A percentile compares a stretch with the other conserved stretches of the same genome.
Conservation (phyloP, 768 basidiomycete species). For the Neoboletus subvelutipes region DNA sequence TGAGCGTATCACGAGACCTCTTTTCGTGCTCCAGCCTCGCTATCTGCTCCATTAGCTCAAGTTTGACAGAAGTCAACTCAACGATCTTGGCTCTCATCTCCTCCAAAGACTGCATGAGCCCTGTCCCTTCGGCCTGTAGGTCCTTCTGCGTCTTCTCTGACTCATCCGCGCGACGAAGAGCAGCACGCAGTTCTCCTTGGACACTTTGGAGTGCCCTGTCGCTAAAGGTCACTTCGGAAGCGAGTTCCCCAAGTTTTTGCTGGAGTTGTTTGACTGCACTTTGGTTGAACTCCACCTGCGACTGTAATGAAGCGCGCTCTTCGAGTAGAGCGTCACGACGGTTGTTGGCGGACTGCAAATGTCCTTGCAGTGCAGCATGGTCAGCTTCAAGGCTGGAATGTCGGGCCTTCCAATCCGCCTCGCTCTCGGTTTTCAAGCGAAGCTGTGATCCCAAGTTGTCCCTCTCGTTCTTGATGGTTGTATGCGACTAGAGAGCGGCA, state of each 20-base stretch:
- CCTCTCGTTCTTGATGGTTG: constrained; percentile 57
- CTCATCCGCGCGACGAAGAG: constrained; percentile 68
- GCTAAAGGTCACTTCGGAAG: constrained; percentile 51
- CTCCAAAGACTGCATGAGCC: constrained; percentile 75
- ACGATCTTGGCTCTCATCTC: constrained; percentile 87
- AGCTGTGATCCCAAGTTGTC: constrained; percentile 54
- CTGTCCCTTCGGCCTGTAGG: constrained; percentile 76
- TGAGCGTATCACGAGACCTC: constrained; percentile 53
- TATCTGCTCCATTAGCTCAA: constrained; percentile 66
- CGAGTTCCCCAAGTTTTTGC: constrained; percentile 55
- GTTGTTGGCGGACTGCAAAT: constrained; percentile 43
- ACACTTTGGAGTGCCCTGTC: constrained; percentile 56
- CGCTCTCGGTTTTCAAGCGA: constrained; percentile 40
- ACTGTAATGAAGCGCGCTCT: constrained; percentile 51
- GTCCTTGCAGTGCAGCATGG: constrained; percentile 38
- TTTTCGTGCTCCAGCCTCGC: constrained; percentile 55
- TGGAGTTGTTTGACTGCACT: constrained; percentile 52
- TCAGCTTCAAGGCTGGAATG: constrained; percentile 47
- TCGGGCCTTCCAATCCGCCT: constrained; percentile 47
- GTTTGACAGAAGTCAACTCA: constrained; percentile 69
- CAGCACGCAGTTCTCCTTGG: constrained; percentile 65
- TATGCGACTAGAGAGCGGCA: constrained; percentile 45
- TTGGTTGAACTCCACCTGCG: constrained; percentile 46
- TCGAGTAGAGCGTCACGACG: constrained; percentile 49
- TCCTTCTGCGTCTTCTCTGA: constrained; percentile 70